phyloP scores from a whole-genome alignment of 768 basidiomycete species.

The Leccinellum rugosiceps region DNA sequence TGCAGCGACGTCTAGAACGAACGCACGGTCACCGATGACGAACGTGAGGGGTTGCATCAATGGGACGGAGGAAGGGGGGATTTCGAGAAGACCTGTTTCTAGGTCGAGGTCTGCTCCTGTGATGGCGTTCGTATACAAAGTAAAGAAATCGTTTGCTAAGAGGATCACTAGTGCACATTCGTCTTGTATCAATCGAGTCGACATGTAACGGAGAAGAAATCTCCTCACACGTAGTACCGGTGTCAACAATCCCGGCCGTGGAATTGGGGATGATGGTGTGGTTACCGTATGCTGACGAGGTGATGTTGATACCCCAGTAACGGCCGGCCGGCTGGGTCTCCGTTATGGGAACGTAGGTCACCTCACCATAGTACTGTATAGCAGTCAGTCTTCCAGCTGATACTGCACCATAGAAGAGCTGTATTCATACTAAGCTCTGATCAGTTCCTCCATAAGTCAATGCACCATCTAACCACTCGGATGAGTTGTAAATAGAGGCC shows the following conservation, averaged over 20 bases:
- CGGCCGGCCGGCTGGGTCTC: constrained; percentile 17
- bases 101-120: constrained; percentile 8
- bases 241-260: not conserved
- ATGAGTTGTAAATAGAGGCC: constrained; percentile 1
- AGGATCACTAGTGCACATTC: not conserved
- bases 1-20: not conserved
- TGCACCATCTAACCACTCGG: constrained; percentile 6
- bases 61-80: constrained; percentile 10
- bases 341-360: constrained; percentile 28
- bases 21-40: not conserved
- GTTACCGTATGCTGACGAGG: constrained; percentile 13
- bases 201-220: not conserved
- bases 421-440: not conserved
- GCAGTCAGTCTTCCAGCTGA: not conserved
- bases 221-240: not conserved
- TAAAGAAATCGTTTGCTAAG: constrained; percentile 15
- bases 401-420: not conserved
- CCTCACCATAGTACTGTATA: constrained; percentile 19
- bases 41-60: constrained; percentile 11
- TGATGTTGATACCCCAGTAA: constrained; percentile 33
- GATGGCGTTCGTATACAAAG: constrained; percentile 7
- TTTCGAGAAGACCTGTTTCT: constrained; percentile 4
- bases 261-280: constrained; percentile 8
- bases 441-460: not conserved
- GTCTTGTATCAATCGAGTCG: not conserved